phyloP scores from a whole-genome alignment of 768 basidiomycete genomes.

The Kwoniella mangroviensis region DNA sequence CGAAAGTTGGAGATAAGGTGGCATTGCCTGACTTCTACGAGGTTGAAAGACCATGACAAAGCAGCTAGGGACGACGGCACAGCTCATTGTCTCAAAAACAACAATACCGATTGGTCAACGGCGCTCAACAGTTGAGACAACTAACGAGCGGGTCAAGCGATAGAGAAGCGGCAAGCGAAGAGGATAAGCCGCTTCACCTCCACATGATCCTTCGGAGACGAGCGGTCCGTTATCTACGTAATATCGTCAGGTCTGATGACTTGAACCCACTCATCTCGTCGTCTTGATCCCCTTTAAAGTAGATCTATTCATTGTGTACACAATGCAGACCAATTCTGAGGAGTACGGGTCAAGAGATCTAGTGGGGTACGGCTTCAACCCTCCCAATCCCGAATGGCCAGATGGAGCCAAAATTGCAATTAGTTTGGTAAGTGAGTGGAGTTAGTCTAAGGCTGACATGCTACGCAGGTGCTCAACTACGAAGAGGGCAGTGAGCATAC shows the following conservation, averaged over 20 bases:
- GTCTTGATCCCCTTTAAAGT: too few species aligned
- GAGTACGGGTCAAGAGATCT: slow-evolving; percentile 38
- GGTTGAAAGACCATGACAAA: too few species aligned
- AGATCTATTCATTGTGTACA: too few species aligned
- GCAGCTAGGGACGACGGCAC: too few species aligned
- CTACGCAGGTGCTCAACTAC: slow-evolving; percentile 4
- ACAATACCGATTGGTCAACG: too few species aligned
- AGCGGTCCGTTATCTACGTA: neutral
- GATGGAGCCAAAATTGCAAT: slow-evolving; percentile 48
- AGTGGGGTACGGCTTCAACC: slow-evolving; percentile 35
- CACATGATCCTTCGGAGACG: neutral
- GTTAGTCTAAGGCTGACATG: neutral
- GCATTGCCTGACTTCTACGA: too few species aligned
- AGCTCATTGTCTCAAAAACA: too few species aligned
- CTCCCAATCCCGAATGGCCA: slow-evolving; percentile 46
- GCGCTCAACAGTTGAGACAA: neutral
- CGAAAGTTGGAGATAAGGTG: too few species aligned
- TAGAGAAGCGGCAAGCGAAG: neutral
- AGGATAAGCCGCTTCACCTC: neutral
- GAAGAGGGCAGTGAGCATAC: slow-evolving; percentile 42
- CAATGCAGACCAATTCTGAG: slow-evolving; percentile 6
- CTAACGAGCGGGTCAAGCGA: neutral
- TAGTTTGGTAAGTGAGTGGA: slow-evolving; percentile 36
- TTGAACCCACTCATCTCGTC: too few species aligned
- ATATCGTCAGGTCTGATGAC: neutral